These are phyloP conservation scores for Crepidotus variabilis DNA, from an alignment of 768 basidiomycete species.

Conservation along the genomic window DNA sequence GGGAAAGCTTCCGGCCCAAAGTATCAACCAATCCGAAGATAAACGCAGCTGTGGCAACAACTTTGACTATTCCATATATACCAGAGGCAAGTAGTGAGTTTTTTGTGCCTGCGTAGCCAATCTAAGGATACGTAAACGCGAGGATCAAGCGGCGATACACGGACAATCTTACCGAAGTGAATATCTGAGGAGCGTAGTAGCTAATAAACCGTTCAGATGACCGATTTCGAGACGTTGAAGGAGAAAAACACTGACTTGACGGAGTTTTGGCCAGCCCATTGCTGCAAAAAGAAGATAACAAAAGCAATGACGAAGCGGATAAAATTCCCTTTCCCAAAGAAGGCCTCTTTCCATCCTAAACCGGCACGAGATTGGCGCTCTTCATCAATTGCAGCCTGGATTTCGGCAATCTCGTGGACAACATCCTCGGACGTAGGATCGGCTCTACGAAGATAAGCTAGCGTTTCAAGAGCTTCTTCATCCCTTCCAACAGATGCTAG, in stretches of 20 bases:
- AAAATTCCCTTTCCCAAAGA: constrained; percentile 79
- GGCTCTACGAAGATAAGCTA: constrained; percentile 61
- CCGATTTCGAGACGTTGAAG: too few species aligned
- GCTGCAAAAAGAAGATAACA: constrained; percentile 74
- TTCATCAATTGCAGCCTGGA: constrained; percentile 74
- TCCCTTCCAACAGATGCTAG: constrained; percentile 59
- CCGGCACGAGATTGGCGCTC: constrained; percentile 65
- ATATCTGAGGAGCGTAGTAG: constrained; percentile 76
- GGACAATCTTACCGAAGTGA: constrained; percentile 47
- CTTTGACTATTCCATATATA: constrained; percentile 44
- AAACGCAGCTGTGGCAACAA: constrained; percentile 62
- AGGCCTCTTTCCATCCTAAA: constrained; percentile 65
- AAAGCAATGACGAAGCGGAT: constrained; percentile 85
- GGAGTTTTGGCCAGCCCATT: constrained; percentile 84
- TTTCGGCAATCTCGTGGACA: constrained; percentile 69
- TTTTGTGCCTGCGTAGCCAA: constrained; percentile 58
- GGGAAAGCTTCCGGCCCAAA: constrained; percentile 63
- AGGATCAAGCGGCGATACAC: neutral
- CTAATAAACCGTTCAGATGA: constrained; percentile 19
- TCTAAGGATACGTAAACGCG: constrained; percentile 30
- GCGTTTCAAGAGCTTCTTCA: constrained; percentile 51
- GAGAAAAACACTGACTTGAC: constrained; percentile 43
- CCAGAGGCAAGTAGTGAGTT: constrained; percentile 71
- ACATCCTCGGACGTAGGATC: constrained; percentile 38
- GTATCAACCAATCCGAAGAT: constrained; percentile 66